These are phyloP conservation scores for Volvox carteri DNA, from an alignment of 163 green algal genomes.

Conservation along the genomic window DNA sequence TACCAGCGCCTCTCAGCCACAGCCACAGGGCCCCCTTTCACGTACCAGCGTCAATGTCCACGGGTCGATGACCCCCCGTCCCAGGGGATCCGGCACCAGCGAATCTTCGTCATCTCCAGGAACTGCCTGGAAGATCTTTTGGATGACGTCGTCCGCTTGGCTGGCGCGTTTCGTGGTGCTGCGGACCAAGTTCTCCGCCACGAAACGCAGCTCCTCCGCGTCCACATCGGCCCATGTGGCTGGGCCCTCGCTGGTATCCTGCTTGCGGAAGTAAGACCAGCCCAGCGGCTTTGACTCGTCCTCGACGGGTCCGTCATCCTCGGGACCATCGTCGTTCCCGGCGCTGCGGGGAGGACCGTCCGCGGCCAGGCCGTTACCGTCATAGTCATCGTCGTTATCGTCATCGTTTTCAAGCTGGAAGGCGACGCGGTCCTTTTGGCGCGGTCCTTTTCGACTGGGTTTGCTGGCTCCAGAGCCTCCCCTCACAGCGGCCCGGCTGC, in stretches of 20 bases:
- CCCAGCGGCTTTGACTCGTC: slow-evolving; percentile 46
- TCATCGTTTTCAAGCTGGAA: slow-evolving; percentile 27
- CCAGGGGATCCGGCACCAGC: slow-evolving; percentile 40
- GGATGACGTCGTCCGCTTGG: slow-evolving; percentile 47
- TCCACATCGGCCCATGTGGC: slow-evolving; percentile 49
- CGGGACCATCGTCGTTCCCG: not conserved
- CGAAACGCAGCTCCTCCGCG: slow-evolving; percentile 42
- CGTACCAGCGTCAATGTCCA: slow-evolving; percentile 38
- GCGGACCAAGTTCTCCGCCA: slow-evolving; percentile 49
- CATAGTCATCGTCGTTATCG: not conserved
- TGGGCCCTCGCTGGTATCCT: slow-evolving; percentile 34
- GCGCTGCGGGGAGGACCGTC: not conserved
- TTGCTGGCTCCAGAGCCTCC: not conserved
- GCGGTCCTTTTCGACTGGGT: not conserved
- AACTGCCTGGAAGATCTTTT: slow-evolving; percentile 42
- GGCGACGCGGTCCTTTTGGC: not conserved
- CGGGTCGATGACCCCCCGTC: slow-evolving; percentile 42
- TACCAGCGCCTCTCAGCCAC: too few species aligned
- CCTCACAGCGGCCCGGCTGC: not conserved
- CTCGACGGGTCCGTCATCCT: not conserved
- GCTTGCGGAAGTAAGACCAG: slow-evolving; percentile 52
- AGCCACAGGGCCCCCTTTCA: too few species aligned
- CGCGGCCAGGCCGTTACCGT: not conserved
- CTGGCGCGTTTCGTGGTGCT: slow-evolving; percentile 37
- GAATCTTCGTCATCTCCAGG: slow-evolving; percentile 15